Percentiles rank a stretch among this genome's conserved stretches.
These are phyloP conservation scores for Pelagophyceae sp. DNA, from an alignment of 352 stramenopile genomes.

Conservation along the genomic window DNA sequence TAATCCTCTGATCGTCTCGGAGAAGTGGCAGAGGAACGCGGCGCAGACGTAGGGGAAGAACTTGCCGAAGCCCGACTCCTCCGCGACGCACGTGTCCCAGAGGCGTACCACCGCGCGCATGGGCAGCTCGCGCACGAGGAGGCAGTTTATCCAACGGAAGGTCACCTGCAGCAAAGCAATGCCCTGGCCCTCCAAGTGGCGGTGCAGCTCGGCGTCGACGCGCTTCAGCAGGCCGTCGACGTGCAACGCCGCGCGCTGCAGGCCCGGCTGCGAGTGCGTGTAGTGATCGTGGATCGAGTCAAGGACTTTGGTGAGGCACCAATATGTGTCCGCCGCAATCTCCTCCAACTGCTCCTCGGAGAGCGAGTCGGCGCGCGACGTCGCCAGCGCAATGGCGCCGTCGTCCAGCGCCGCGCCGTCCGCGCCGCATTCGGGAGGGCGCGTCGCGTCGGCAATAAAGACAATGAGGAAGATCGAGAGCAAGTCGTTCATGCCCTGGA, in stretches of 20 bases:
- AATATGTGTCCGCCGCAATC: constrained; percentile 96
- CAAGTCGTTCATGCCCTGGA: constrained; percentile 99
- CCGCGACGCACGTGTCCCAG: constrained; percentile 98
- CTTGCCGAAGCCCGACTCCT: constrained; percentile 92
- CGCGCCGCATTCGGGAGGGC: neutral
- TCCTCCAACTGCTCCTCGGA: constrained; percentile 30
- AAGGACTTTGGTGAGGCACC: constrained; percentile 95
- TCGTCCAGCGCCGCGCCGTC: constrained; percentile 38
- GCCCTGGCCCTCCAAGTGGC: constrained; percentile 80
- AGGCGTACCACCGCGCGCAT: constrained; percentile 86
- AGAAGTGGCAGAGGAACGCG: constrained; percentile 95
- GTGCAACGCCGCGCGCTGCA: constrained; percentile 94
- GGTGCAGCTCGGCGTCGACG: constrained; percentile 85
- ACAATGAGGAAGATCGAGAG: constrained; percentile 92
- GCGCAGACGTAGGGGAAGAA: constrained; percentile 99
- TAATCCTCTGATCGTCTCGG: constrained; percentile 80
- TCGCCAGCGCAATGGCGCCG: neutral
- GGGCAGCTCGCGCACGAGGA: constrained; percentile 92
- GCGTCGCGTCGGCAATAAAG: constrained; percentile 68
- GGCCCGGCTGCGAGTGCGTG: constrained; percentile 90
- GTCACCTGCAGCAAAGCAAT: constrained; percentile 98
- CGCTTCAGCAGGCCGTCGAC: constrained; percentile 93
- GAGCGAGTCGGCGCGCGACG: too few relatives aligned
- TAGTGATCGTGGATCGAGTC: constrained; percentile 99
- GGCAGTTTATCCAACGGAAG: constrained; percentile 99